phyloP scores from a whole-genome alignment of 495 filamentous ascomycete genomes.

The Hypoxylon intermedium region DNA sequence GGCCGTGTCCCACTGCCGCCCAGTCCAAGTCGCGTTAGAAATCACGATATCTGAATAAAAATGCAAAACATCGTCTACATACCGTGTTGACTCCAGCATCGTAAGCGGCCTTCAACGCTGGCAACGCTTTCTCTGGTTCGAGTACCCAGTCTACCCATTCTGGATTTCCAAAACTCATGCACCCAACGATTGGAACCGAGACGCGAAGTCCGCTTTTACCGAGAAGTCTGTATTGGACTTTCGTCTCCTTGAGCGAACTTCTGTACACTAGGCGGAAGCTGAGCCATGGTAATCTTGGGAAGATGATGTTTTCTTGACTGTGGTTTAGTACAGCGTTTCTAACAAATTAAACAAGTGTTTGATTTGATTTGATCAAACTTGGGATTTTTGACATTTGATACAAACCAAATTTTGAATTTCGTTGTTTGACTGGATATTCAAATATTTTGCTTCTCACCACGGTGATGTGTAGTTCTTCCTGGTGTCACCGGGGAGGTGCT shows the following conservation, averaged over 20 bases:
- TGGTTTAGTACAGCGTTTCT: no score
- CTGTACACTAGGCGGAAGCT: constrained; percentile 38
- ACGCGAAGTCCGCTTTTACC: constrained; percentile 71
- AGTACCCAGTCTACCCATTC: constrained; percentile 61
- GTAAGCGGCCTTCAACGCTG: constrained; percentile 70
- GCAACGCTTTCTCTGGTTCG: constrained; percentile 66
- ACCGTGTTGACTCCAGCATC: constrained; percentile 68
- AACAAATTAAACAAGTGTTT: no score
- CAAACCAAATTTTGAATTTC: no score
- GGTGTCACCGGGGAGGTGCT: constrained; percentile 45
- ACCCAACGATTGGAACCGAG: constrained; percentile 69
- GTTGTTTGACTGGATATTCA: no score
- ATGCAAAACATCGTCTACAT: neutral
- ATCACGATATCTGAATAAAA: neutral
- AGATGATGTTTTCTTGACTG: neutral
- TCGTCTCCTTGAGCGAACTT: constrained; percentile 32
- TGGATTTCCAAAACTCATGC: constrained; percentile 68
- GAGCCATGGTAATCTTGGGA: constrained; percentile 2
- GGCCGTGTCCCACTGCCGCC: constrained; percentile 50
- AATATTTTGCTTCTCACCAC: constrained; percentile 42
- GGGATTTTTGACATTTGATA: no score
- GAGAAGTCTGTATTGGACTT: constrained; percentile 59
- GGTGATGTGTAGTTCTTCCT: constrained; percentile 44
- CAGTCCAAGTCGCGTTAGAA: neutral
- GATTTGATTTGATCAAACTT: no score